Evolutionary conservation across 345 rosid species (phyloP).

Genomic region (Eucalyptus fibrosa): DNA sequence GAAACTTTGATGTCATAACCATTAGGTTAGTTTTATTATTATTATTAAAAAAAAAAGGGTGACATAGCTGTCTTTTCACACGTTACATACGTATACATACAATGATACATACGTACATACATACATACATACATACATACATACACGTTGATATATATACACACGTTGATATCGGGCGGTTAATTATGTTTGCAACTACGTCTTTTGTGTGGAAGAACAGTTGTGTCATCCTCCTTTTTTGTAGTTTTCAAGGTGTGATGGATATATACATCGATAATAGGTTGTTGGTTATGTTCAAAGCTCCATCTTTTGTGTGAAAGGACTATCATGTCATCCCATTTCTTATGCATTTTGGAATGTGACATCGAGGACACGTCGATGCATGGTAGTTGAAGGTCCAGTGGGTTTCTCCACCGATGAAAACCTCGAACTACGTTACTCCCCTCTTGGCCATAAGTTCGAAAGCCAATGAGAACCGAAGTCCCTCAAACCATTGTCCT

Average conservation of each 20-base stretch:
- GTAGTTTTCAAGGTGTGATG: not conserved
- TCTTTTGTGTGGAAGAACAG: fast-evolving
- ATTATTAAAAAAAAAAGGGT: too few relatives aligned
- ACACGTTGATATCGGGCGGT: too few relatives aligned
- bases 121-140: too few relatives aligned
- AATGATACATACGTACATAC: fast-evolving
- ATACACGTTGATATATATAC: too few relatives aligned
- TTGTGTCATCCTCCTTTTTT: not conserved
- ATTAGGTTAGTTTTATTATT: too few relatives aligned
- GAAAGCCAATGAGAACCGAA: not conserved
- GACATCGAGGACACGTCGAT: not conserved
- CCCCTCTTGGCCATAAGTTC: not conserved
- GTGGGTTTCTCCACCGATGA: not conserved
- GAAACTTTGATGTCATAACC: too few relatives aligned
- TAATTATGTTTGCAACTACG: too few relatives aligned
- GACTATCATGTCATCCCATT: not conserved
- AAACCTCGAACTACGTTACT: not conserved
- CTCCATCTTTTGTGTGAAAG: not conserved
- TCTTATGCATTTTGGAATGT: not conserved
- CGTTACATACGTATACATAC: fast-evolving
- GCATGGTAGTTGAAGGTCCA: not conserved
- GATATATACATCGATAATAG: too few relatives aligned
- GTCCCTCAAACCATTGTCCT: not conserved
- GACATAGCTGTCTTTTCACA: too few relatives aligned
- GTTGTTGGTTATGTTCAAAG: too few relatives aligned